These are phyloP conservation scores for Atractiella rhizophila DNA, from an alignment of 768 basidiomycete genomes.

Conservation along the genomic window DNA sequence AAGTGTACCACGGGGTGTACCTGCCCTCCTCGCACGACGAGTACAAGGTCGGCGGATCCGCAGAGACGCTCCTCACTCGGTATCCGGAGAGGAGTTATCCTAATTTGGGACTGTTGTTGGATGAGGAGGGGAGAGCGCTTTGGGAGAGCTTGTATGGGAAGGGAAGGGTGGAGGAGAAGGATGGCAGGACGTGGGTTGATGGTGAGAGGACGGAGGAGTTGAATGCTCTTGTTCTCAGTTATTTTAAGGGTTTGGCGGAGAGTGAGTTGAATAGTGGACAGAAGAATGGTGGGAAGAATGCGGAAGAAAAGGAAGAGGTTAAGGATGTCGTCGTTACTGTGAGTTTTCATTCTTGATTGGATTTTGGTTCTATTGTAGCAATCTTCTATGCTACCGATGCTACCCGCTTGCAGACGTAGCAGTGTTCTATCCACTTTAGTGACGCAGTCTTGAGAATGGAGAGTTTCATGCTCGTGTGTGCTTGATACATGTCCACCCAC, in stretches of 20 bases:
- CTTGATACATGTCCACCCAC: neutral
- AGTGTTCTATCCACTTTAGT: no score
- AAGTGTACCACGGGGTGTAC: conserved; percentile 65
- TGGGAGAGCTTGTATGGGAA: conserved; percentile 13
- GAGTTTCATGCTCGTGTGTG: neutral
- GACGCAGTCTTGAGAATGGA: neutral
- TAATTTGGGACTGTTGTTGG: conserved; percentile 61
- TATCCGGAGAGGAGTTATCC: conserved; percentile 72
- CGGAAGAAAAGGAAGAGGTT: conserved; percentile 45
- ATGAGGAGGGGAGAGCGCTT: conserved; percentile 30
- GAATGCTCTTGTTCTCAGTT: conserved; percentile 74
- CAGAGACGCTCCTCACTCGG: conserved; percentile 59
- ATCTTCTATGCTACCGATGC: no score
- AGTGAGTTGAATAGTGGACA: conserved; percentile 38
- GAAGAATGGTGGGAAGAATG: conserved; percentile 49
- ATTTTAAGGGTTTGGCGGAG: conserved; percentile 71
- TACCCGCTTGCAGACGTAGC: no score
- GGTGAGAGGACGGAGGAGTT: conserved; percentile 72
- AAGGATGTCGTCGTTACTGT: conserved; percentile 59
- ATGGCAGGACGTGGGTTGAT: no score
- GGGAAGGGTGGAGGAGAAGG: neutral
- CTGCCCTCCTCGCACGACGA: no score
- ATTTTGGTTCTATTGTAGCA: no score
- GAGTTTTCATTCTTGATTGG: no score
- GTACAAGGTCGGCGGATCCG: conserved; percentile 64